Conservation (phyloP, 2,329 filamentous ascomycete species). For the Celoporthe dispersa region DNA sequence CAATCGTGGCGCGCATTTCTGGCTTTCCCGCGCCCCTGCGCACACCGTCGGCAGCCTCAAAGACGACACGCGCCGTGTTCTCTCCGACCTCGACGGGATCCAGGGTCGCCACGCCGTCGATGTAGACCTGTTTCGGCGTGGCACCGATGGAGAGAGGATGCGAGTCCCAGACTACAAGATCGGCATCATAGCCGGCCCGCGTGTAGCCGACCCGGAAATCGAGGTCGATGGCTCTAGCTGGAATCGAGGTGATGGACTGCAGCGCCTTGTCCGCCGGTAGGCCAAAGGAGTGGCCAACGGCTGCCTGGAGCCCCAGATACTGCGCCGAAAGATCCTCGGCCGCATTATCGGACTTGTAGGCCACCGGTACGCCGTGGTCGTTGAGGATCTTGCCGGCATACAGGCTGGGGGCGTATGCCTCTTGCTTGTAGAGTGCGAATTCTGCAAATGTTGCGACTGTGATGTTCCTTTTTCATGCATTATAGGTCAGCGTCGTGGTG, state of each 20-base stretch:
- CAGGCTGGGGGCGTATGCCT: constrained; percentile 46
- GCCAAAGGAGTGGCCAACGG: constrained; percentile 47
- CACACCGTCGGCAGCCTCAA: constrained; percentile 8
- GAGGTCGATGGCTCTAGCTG: constrained; percentile 48
- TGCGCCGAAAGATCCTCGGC: constrained; percentile 43
- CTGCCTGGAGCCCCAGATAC: constrained; percentile 48
- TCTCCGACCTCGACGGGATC: constrained; percentile 39
- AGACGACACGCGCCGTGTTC: constrained; percentile 31
- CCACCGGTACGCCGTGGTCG: constrained; percentile 46
- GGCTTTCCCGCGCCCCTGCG: constrained; percentile 28
- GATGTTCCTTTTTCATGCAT: constrained; percentile 38
- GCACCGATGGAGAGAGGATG: constrained; percentile 52
- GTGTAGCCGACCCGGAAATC: constrained; percentile 50
- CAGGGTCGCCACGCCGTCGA: constrained; percentile 47
- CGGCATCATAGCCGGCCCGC: constrained; percentile 52
- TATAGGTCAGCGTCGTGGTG: background rate
- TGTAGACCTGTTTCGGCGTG: constrained; percentile 51
- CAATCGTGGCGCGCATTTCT: constrained; percentile 34
- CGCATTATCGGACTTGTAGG: constrained; percentile 48
- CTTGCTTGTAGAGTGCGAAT: constrained; percentile 47
- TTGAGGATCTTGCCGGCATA: constrained; percentile 46
- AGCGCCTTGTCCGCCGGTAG: constrained; percentile 46
- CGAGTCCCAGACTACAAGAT: constrained; percentile 54
- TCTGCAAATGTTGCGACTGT: constrained; percentile 50
- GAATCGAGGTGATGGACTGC: constrained; percentile 50